Percentiles rank a stretch among this genome's conserved stretches.
Conservation (phyloP, 75 land plant species). For the Chamaecyparis obtusa region DNA sequence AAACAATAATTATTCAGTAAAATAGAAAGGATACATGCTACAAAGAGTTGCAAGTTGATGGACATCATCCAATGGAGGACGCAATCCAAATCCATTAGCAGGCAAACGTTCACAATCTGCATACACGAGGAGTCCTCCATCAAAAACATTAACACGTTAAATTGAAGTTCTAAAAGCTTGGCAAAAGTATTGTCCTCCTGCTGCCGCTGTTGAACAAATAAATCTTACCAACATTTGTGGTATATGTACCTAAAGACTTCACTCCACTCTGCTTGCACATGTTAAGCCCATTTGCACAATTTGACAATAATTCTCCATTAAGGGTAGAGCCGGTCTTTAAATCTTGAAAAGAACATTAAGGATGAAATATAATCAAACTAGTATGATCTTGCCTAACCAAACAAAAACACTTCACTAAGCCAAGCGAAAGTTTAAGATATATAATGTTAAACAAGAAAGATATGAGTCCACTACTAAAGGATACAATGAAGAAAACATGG, state of each 20-base stretch:
- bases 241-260: background rate
- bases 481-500: background rate
- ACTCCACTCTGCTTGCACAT: background rate
- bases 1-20: background rate
- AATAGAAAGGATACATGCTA: constrained; percentile 22
- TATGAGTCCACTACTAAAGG: background rate
- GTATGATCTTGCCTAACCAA: background rate
- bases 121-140: background rate
- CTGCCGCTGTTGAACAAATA: background rate
- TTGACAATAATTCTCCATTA: background rate
- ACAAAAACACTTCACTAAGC: background rate
- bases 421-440: background rate
- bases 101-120: background rate
- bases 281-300: background rate
- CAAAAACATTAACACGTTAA: background rate
- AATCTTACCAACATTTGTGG: background rate
- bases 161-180: background rate
- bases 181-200: background rate
- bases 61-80: constrained; percentile 16
- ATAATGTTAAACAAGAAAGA: background rate
- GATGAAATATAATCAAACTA: background rate
- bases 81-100: constrained; percentile 6
- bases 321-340: background rate
- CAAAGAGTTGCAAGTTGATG: constrained; percentile 33
- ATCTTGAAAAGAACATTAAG: background rate